Conservation (phyloP, 306 rosid genomes). For the Casuarina cunninghamiana region DNA sequence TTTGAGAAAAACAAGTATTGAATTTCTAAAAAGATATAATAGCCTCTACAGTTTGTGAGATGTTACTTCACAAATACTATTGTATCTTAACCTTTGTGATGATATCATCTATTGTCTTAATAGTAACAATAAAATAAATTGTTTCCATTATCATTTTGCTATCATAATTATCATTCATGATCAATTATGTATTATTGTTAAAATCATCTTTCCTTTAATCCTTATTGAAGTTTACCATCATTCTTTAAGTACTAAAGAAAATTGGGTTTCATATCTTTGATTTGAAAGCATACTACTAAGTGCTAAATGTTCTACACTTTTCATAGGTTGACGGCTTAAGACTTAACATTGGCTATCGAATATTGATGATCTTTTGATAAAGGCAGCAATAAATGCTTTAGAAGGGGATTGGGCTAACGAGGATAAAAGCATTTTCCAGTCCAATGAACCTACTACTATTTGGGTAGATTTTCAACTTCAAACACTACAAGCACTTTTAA, state of each 20-base stretch:
- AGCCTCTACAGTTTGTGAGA: too few species aligned
- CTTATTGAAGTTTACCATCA: too few species aligned
- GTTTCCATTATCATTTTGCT: too few species aligned
- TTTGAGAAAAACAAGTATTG: too few species aligned
- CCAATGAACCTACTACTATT: slow-evolving; percentile 39
- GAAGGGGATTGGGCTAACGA: slow-evolving; percentile 47
- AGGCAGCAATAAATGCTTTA: slow-evolving; percentile 47
- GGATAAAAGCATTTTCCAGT: slow-evolving; percentile 44
- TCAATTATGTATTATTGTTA: too few species aligned
- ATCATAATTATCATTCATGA: too few species aligned
- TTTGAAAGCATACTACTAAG: slow-evolving; percentile 8
- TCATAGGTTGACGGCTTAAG: slow-evolving; percentile 67
- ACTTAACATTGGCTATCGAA: slow-evolving; percentile 60
- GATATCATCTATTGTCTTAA: too few species aligned
- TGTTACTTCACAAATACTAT: too few species aligned
- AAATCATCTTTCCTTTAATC: too few species aligned
- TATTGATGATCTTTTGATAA: slow-evolving; percentile 63
- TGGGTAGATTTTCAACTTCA: slow-evolving; percentile 68
- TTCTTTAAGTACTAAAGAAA: not conserved
- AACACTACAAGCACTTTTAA: slow-evolving; percentile 70
- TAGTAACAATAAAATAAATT: too few species aligned
- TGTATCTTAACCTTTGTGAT: too few species aligned
- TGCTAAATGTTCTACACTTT: slow-evolving; percentile 16
- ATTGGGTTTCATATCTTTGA: not conserved
- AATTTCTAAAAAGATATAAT: too few species aligned